Conservation (phyloP, 768 basidiomycete species). For the Gloeopeniophorella convolvens region DNA sequence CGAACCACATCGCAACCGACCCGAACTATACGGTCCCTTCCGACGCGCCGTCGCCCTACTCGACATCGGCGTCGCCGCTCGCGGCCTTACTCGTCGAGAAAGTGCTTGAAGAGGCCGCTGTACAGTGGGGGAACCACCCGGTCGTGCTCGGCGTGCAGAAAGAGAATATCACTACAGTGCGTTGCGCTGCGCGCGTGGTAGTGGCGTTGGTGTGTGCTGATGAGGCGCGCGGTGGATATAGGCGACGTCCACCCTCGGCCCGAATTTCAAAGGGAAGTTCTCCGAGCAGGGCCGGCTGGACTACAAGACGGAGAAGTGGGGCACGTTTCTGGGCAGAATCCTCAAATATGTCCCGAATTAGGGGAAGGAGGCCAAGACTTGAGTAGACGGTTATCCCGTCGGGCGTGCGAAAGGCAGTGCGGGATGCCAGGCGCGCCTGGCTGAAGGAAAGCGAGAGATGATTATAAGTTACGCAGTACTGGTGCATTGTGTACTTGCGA, state of each 20-base stretch:
- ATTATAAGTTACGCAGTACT: no score
- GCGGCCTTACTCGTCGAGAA: background rate
- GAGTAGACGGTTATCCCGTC: no score
- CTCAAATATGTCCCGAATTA: background rate
- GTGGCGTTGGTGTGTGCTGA: background rate
- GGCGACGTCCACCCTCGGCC: background rate
- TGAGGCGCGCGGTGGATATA: background rate
- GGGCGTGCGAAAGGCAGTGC: no score
- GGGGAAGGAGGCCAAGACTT: no score
- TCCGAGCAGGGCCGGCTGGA: constrained; percentile 2
- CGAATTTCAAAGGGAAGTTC: no score
- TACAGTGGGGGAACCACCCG: background rate
- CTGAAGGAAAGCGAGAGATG: no score
- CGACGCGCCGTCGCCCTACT: no score
- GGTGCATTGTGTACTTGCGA: no score
- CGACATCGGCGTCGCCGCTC: background rate
- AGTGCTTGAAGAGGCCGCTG: background rate
- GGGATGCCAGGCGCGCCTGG: no score
- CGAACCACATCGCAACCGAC: constrained; percentile 1
- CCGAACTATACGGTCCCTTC: no score
- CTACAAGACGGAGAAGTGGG: background rate
- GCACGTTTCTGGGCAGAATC: background rate
- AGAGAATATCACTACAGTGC: constrained; percentile 4
- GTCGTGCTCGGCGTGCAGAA: constrained; percentile 1
- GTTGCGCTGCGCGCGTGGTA: background rate